Base-by-base conservation (phyloP, 768 basidiomycete species). In the Strobilomyces dryophilus region DNA sequence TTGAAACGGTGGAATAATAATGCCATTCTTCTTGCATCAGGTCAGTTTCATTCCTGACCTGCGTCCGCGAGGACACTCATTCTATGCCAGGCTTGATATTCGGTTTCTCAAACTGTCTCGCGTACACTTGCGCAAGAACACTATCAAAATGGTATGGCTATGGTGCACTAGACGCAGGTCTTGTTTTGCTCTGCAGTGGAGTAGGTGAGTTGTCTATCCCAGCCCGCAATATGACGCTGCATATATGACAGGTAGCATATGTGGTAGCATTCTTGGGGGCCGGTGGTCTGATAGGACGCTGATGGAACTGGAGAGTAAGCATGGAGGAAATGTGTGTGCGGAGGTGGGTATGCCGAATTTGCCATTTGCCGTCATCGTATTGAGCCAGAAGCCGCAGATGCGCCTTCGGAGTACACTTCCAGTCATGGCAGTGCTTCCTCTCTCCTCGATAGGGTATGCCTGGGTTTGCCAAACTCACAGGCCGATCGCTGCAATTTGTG, bases 111-210 rank as follows among this genome's bases (percentile, higher is more conserved):
- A 91, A 83, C 64, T 75, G 82, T 36, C 76, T 95, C 40, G 69
- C 80, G 1, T 95, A 92, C 62, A 89, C 89, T 0, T 81, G 83
- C 5, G 78, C 91, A 10, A 76, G 87, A 51, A 91, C 87, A 0
- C 75, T 95, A 4, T 77, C 76, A 2, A 71, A 68, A 11, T 66
- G 72, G 17, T 95, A 95, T 59, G 67, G 76, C 36, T 92, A 87
- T 65, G 72, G 79, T 55, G 75, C 92, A 0, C 70, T 95, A 6
- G 72, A 80, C 50, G 86, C 87, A 21, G 93, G 93, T 7, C 71
- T 93, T 10, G 82, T 92, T 12, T 76, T 93, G 2, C 78, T 97
- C 2, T 68, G 84, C 0, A 89, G 78, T 64, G 92, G 92, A 26
- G 56, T 78, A n/a, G 87, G 87, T 82, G 48, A 39, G 76, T 60